A percentile compares a stretch with the other conserved stretches of the same genome.
These are phyloP conservation scores for Sanghuangporus sanghuang DNA, from an alignment of 1,284 basidiomycete species.

Conservation along the genomic window DNA sequence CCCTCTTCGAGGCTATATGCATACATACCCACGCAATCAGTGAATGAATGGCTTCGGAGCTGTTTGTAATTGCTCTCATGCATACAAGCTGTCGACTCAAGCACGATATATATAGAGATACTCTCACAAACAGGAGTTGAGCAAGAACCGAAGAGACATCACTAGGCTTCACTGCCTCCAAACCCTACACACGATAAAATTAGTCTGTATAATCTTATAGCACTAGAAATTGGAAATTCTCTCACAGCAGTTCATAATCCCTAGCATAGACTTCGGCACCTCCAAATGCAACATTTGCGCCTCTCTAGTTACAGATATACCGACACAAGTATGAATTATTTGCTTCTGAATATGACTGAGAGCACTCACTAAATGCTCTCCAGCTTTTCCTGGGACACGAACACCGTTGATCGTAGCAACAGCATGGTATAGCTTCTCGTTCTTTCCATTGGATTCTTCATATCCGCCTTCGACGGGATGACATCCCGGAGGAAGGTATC, in stretches of 20 bases:
- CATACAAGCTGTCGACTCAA: too few relatives aligned
- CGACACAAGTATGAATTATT: slow-evolving; percentile 20
- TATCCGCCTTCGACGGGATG: slow-evolving; percentile 38
- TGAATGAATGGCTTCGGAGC: too few relatives aligned
- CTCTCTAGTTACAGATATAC: slow-evolving; percentile 29
- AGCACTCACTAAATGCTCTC: slow-evolving; percentile 55
- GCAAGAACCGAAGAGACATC: background rate
- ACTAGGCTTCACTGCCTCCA: background rate
- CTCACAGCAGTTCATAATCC: slow-evolving; percentile 57
- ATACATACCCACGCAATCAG: background rate
- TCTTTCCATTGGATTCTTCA: slow-evolving; percentile 32
- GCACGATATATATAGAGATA: too few relatives aligned
- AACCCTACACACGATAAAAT: background rate
- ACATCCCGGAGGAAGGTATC: slow-evolving; percentile 47
- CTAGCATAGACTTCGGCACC: slow-evolving; percentile 38
- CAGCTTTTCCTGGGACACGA: slow-evolving; percentile 67
- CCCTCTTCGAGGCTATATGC: background rate
- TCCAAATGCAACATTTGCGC: slow-evolving; percentile 36
- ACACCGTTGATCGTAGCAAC: slow-evolving; percentile 42
- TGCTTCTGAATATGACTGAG: slow-evolving; percentile 20
- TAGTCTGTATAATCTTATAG: background rate
- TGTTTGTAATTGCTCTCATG: too few relatives aligned
- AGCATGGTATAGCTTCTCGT: slow-evolving; percentile 47
- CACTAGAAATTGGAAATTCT: background rate
- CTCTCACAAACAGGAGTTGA: background rate